Evolutionary conservation across 768 basidiomycete species (phyloP).

Genomic region (Dictyophora rubrovolvata): DNA sequence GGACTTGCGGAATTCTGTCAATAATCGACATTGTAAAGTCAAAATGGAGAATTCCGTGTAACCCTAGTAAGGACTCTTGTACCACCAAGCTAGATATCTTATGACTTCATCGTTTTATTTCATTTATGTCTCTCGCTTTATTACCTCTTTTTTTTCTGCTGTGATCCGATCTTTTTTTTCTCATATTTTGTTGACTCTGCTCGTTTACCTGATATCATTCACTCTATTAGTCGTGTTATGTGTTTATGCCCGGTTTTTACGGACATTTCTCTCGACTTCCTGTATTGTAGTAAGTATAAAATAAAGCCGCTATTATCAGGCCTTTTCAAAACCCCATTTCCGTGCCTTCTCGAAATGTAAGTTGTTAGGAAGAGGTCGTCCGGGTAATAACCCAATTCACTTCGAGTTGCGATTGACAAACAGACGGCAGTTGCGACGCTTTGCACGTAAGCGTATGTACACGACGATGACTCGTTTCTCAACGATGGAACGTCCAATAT

Average conservation of each 20-base stretch:
- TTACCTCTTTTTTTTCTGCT: not conserved
- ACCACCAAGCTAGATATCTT: not conserved
- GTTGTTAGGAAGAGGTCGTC: too few species aligned
- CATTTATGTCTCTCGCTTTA: not conserved
- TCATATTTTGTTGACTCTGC: not conserved
- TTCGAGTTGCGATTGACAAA: too few species aligned
- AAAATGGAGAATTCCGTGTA: not conserved
- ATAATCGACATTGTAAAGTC: not conserved
- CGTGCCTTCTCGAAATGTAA: too few species aligned
- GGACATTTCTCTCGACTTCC: not conserved
- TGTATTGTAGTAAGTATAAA: not conserved
- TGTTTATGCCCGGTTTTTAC: not conserved
- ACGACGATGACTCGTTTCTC: too few species aligned
- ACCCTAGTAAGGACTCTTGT: not conserved
- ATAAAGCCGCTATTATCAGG: not conserved
- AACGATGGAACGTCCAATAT: too few species aligned
- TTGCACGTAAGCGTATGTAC: too few species aligned
- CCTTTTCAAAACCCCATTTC: not conserved
- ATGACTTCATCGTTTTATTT: not conserved
- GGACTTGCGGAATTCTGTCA: not conserved
- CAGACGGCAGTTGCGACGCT: too few species aligned
- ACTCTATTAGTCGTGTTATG: not conserved
- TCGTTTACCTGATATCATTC: not conserved
- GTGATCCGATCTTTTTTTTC: not conserved
- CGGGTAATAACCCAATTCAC: too few species aligned